Evolutionary conservation across 768 basidiomycete genomes (phyloP).

Genomic region (Lactarius vividus): DNA sequence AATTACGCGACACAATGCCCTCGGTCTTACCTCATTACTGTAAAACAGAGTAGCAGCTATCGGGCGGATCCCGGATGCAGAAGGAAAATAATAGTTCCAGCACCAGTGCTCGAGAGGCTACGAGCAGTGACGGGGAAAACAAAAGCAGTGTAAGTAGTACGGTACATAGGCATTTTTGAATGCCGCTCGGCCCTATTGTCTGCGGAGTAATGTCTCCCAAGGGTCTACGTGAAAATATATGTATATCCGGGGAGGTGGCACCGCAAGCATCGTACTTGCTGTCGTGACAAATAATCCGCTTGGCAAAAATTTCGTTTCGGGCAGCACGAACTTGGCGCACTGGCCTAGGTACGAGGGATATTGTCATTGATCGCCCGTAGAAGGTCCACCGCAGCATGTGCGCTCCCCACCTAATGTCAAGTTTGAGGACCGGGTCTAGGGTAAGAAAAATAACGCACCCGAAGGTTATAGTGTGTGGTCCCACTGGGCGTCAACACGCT

Average conservation of each 20-base stretch:
- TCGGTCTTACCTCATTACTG: neutral
- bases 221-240: neutral
- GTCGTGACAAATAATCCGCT: conserved; percentile 6
- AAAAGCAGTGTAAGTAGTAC: conserved; percentile 19
- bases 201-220: conserved; percentile 7
- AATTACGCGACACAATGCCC: neutral
- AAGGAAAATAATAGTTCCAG: neutral
- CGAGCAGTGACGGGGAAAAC: conserved; percentile 7
- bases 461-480: conserved; percentile 70
- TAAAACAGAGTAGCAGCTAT: neutral
- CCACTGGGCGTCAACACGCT: conserved; percentile 62
- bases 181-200: conserved; percentile 15
- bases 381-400: conserved; percentile 25
- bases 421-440: neutral
- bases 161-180: conserved; percentile 14
- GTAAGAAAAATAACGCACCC: conserved; percentile 44
- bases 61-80: neutral
- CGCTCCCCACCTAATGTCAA: conserved; percentile 21
- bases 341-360: conserved; percentile 12
- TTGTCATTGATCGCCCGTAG: conserved; percentile 21
- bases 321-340: neutral
- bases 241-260: conserved; percentile 6
- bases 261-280: conserved; percentile 1
- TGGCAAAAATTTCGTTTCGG: neutral
- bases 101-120: neutral